Conservation (phyloP, 192 early-diverging fungal genomes). For the Lobosporangium transversale region DNA sequence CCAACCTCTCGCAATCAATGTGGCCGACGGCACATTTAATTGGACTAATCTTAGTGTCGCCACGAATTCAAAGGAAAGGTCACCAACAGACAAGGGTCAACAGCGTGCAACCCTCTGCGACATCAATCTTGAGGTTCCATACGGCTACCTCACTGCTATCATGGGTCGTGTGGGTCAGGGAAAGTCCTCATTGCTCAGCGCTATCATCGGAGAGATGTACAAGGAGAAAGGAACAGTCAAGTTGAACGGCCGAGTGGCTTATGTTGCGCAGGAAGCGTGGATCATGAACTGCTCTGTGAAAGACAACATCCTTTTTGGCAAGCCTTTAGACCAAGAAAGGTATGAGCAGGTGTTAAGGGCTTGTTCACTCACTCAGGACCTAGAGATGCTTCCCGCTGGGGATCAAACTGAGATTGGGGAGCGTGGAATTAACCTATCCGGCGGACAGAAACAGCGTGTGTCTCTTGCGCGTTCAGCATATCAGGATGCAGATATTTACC, state of each 20-base stretch:
- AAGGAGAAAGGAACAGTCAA: slow-evolving; percentile 65
- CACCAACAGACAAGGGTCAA: background rate
- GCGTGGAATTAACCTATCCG: slow-evolving; percentile 85
- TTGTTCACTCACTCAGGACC: slow-evolving; percentile 70
- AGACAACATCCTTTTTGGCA: slow-evolving; percentile 93
- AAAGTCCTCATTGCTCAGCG: slow-evolving; percentile 59
- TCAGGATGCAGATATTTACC: slow-evolving; percentile 73
- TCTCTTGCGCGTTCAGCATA: slow-evolving; percentile 83
- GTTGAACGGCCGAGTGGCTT: slow-evolving; percentile 72
- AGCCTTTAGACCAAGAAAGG: slow-evolving; percentile 70
- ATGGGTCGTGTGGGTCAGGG: slow-evolving; percentile 56
- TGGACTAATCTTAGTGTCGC: slow-evolving; percentile 9
- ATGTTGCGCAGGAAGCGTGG: slow-evolving; percentile 79
- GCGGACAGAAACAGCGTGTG: slow-evolving; percentile 88
- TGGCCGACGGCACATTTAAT: slow-evolving; percentile 23
- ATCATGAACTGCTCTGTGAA: slow-evolving; percentile 92
- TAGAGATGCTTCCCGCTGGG: slow-evolving; percentile 85
- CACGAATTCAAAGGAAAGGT: background rate
- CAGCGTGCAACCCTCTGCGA: slow-evolving; percentile 12
- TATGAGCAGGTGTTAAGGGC: slow-evolving; percentile 79
- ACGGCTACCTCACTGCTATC: slow-evolving; percentile 32
- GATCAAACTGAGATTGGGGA: slow-evolving; percentile 13
- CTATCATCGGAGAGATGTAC: slow-evolving; percentile 90
- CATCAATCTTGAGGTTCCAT: slow-evolving; percentile 31
- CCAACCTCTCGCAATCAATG: background rate